A percentile compares a stretch with the other conserved stretches of the same genome.
These are phyloP conservation scores for Chaetomium fimeti DNA, from an alignment of 495 filamentous ascomycete genomes.

Conservation along the genomic window DNA sequence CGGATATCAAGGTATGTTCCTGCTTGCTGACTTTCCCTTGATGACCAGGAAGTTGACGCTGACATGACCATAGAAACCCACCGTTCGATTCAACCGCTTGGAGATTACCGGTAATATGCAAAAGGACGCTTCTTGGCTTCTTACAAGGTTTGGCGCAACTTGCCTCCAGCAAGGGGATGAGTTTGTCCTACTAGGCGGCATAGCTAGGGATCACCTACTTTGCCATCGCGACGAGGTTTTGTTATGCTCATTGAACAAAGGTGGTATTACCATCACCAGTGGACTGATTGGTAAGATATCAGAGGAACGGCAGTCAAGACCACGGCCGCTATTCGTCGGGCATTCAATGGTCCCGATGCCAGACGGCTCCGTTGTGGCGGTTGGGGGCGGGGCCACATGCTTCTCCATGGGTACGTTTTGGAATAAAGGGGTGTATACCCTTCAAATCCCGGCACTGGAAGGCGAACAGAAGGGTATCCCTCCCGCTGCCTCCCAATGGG, in stretches of 20 bases:
- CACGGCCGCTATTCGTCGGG: slow-evolving; percentile 66
- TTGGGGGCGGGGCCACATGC: slow-evolving; percentile 83
- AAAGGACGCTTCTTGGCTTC: slow-evolving; percentile 10
- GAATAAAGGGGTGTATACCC: slow-evolving; percentile 34
- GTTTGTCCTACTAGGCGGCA: slow-evolving; percentile 50
- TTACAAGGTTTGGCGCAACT: slow-evolving; percentile 35
- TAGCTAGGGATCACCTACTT: slow-evolving; percentile 41
- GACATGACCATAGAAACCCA: slow-evolving; percentile 28
- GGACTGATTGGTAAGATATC: slow-evolving; percentile 4
- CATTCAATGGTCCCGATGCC: slow-evolving; percentile 45
- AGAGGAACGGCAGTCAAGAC: neutral
- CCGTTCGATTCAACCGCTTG: slow-evolving; percentile 22
- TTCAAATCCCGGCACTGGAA: neutral
- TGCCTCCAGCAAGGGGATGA: slow-evolving; percentile 24
- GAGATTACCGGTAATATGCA: neutral
- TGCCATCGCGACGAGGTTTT: slow-evolving; percentile 37
- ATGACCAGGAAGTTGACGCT: neutral
- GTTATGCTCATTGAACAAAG: slow-evolving; percentile 14
- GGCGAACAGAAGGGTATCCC: neutral
- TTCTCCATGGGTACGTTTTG: slow-evolving; percentile 67
- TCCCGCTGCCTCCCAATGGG: slow-evolving; percentile 17
- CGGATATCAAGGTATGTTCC: slow-evolving; percentile 22
- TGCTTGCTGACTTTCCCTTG: neutral
- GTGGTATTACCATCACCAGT: slow-evolving; percentile 21
- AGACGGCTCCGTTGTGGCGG: slow-evolving; percentile 53